Percentiles rank a stretch among this genome's conserved stretches.
Evolutionary conservation across 176 grass and related monocot species (phyloP).

Genomic region (Phragmites australis): DNA sequence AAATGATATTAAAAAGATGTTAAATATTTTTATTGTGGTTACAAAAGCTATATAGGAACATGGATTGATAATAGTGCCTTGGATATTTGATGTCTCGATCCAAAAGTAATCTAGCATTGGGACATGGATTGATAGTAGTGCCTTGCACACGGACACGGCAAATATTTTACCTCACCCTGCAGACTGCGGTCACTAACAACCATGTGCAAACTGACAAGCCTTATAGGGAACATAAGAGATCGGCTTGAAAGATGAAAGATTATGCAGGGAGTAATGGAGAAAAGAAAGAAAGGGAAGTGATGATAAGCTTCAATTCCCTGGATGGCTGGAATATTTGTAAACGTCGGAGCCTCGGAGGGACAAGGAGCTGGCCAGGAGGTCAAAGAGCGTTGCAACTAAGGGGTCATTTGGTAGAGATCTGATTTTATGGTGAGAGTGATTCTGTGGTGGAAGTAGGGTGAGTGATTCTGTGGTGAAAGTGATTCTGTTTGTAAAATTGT

Average conservation of each 20-base stretch:
- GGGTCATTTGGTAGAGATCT: no score
- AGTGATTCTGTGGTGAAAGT: no score
- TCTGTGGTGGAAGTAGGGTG: no score
- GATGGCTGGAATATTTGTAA: no score
- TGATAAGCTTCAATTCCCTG: neutral
- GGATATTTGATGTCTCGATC: no score
- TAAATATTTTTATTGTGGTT: no score
- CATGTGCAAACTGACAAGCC: slow-evolving; percentile 13
- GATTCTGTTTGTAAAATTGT: no score
- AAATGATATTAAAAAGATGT: no score
- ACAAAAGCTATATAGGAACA: no score
- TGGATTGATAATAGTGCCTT: no score
- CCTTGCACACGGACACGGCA: no score
- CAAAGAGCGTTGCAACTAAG: neutral
- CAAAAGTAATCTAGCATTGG: neutral
- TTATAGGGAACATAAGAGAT: slow-evolving; percentile 10
- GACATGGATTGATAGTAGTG: neutral
- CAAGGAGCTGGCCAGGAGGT: neutral
- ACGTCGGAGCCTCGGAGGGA: neutral
- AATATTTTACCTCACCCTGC: neutral
- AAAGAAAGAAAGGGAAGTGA: neutral
- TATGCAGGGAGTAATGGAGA: neutral
- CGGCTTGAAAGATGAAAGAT: neutral
- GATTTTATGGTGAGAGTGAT: no score
- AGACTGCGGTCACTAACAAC: neutral